These are phyloP conservation scores for Globisporangium rhizosaccharum DNA, from an alignment of 352 stramenopile species.

Conservation along the genomic window DNA sequence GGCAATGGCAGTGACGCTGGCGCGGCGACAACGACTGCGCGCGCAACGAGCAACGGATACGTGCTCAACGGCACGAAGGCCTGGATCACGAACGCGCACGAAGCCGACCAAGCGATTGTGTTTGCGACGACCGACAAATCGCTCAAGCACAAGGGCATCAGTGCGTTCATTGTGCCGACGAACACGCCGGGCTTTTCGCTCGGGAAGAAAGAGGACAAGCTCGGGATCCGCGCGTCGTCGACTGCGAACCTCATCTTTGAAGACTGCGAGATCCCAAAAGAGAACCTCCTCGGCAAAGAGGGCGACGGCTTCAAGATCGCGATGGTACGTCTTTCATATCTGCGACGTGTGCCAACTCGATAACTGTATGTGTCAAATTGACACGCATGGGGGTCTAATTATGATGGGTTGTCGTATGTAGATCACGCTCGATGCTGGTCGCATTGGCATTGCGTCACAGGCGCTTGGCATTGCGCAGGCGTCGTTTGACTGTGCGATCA, in stretches of 20 bases:
- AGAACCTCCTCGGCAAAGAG: constrained; percentile 77
- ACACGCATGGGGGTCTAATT: not conserved
- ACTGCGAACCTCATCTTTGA: constrained; percentile 97
- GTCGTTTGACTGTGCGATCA: constrained; percentile 93
- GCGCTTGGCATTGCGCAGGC: constrained; percentile 95
- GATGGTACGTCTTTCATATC: constrained; percentile 26
- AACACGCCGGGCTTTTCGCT: constrained; percentile 91
- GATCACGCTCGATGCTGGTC: constrained; percentile 91
- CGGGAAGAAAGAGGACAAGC: constrained; percentile 97
- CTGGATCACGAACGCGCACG: constrained; percentile 96
- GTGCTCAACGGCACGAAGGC: constrained; percentile 97
- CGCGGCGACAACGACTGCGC: constrained; percentile 91
- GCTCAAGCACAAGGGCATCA: constrained; percentile 95
- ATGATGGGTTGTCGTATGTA: constrained; percentile 12
- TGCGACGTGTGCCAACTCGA: too few species aligned
- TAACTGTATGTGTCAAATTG: not conserved
- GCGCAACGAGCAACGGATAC: constrained; percentile 81
- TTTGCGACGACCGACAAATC: constrained; percentile 98
- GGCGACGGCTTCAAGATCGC: constrained; percentile 90
- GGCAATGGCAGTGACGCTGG: constrained; percentile 94
- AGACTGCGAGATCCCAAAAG: constrained; percentile 88
- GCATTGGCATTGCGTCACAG: constrained; percentile 95
- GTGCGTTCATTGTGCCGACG: constrained; percentile 93
- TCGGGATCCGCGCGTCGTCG: constrained; percentile 96
- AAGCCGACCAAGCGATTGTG: constrained; percentile 91